phyloP scores from a whole-genome alignment of 2,329 filamentous ascomycete genomes.

The Dactylella cylindrospora region DNA sequence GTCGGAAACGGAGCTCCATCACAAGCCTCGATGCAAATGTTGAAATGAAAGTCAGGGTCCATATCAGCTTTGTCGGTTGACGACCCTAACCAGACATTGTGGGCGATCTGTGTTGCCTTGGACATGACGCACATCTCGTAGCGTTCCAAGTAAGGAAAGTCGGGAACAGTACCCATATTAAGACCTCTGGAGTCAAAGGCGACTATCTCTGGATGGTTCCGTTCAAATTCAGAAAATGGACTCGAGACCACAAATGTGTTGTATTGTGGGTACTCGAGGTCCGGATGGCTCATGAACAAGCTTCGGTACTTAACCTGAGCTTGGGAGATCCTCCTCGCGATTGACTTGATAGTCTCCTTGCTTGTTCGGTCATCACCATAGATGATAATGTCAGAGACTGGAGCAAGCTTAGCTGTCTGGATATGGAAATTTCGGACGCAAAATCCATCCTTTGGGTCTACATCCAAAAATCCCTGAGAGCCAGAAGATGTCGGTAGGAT shows the following conservation, averaged over 20 bases:
- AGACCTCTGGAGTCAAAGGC: constrained; percentile 71
- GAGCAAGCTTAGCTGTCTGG: constrained; percentile 82
- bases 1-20: constrained; percentile 73
- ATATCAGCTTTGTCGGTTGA: constrained; percentile 53
- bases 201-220: constrained; percentile 68
- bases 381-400: constrained; percentile 86
- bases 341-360: constrained; percentile 65
- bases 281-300: constrained; percentile 60
- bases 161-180: constrained; percentile 74
- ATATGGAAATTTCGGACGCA: constrained; percentile 98
- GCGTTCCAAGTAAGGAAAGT: constrained; percentile 77
- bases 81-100: constrained; percentile 82
- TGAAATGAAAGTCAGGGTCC: constrained; percentile 59
- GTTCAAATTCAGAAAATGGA: constrained; percentile 71
- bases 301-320: constrained; percentile 77
- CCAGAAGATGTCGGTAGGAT: constrained; percentile 61
- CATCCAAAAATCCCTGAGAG: constrained; percentile 71
- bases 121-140: constrained; percentile 94
- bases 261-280: constrained; percentile 64
- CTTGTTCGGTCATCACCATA: constrained; percentile 73
- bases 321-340: constrained; percentile 65
- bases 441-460: constrained; percentile 86
- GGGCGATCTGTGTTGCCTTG: constrained; percentile 79
- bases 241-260: constrained; percentile 78
- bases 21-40: constrained; percentile 83